Evolutionary conservation across 441 rosid genomes (phyloP).

Genomic region (Euphorbia corollata): DNA sequence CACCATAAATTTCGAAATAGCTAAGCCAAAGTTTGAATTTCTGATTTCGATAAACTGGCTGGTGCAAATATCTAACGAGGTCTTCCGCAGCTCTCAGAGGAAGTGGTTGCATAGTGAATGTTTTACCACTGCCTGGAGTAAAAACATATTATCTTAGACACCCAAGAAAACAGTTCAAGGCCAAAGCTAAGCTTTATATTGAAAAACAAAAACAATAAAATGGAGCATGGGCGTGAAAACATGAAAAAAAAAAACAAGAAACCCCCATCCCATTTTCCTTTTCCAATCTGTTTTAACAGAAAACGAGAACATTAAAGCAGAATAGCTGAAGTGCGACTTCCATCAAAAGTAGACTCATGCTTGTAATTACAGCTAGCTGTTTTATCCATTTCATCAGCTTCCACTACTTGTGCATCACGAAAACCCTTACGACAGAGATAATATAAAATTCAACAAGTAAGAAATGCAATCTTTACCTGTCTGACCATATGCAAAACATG

Average conservation of each 20-base stretch:
- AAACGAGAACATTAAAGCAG: not conserved
- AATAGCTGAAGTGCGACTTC: not conserved
- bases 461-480: constrained; percentile 50
- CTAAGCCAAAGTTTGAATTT: constrained; percentile 93
- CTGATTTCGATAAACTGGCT: constrained; percentile 80
- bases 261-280: not conserved
- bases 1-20: constrained; percentile 96
- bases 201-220: not conserved
- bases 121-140: constrained; percentile 92
- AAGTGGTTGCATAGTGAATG: constrained; percentile 96
- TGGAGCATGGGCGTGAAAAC: not conserved
- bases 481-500: constrained; percentile 99
- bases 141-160: constrained; percentile 16
- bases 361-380: constrained; percentile 8
- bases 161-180: not conserved
- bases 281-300: not conserved
- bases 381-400: constrained; percentile 8
- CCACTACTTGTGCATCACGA: not conserved
- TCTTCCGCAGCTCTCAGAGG: constrained; percentile 88
- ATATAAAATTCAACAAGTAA: not conserved
- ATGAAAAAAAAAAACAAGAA: not conserved
- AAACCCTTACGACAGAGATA: not conserved
- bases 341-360: not conserved
- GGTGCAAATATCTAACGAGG: constrained; percentile 77
- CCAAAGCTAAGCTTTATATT: constrained; percentile 3